These are phyloP conservation scores for Ananas comosus DNA, from an alignment of 176 grass and related monocot species.

Conservation along the genomic window DNA sequence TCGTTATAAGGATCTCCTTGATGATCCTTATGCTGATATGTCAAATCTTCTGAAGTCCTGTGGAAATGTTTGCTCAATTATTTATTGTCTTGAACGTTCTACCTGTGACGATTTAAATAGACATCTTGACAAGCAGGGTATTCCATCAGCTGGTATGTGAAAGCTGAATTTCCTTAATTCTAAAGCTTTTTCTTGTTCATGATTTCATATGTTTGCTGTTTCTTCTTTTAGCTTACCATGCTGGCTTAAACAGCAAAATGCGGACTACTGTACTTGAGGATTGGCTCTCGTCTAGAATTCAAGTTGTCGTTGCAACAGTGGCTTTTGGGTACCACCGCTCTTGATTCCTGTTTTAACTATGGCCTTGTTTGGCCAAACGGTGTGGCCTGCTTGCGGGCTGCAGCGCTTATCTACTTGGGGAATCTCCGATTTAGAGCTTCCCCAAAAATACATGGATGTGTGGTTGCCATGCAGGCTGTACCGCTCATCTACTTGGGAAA, in stretches of 20 bases:
- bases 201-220: conserved; percentile 11
- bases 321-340: conserved; percentile 72
- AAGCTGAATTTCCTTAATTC: conserved; percentile 4
- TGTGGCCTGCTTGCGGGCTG: too few relatives aligned
- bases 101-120: conserved; percentile 75
- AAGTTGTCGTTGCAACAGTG: conserved; percentile 93
- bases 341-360: conserved; percentile 11
- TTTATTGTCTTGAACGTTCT: conserved; percentile 92
- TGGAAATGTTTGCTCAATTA: conserved; percentile 74
- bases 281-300: conserved; percentile 86
- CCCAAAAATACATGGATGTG: too few relatives aligned
- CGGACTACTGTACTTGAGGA: conserved; percentile 73
- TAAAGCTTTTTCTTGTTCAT: conserved; percentile 5
- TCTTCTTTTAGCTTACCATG: conserved; percentile 70
- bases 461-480: too few relatives aligned
- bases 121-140: conserved; percentile 52
- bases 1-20: conserved; percentile 96
- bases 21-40: conserved; percentile 69
- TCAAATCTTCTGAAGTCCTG: conserved; percentile 69
- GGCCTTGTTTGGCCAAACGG: neutral
- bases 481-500: too few relatives aligned
- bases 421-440: too few relatives aligned
- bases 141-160: conserved; percentile 73
- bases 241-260: conserved; percentile 70
- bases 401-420: too few relatives aligned